Evolutionary conservation across 176 grass and related monocot genomes (phyloP).

Genomic region (Tillandsia leiboldiana): DNA sequence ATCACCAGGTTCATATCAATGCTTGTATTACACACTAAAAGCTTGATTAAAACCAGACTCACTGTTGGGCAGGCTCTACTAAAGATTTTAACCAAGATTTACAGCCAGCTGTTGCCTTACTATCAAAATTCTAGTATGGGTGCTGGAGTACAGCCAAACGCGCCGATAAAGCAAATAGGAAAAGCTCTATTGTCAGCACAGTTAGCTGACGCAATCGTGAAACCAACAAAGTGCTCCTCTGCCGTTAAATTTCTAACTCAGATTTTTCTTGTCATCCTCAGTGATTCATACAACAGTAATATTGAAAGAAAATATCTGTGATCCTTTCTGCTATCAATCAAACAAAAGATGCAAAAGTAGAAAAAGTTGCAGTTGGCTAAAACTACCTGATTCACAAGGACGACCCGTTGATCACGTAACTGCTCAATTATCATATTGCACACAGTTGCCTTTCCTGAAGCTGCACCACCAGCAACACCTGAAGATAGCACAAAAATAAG

Average conservation of each 20-base stretch:
- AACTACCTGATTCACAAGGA: conserved; percentile 71
- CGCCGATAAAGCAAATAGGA: neutral
- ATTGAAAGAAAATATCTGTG: too few relatives aligned
- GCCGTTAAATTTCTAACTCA: neutral
- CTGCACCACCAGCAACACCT: conserved; percentile 81
- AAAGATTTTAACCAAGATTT: neutral
- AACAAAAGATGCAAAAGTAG: neutral
- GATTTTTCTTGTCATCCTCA: too few relatives aligned
- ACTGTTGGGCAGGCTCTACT: neutral
- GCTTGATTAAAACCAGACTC: too few relatives aligned
- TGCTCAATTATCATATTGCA: conserved; percentile 98
- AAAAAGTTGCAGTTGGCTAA: neutral
- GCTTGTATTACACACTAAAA: too few relatives aligned
- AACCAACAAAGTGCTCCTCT: neutral
- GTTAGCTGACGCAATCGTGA: neutral
- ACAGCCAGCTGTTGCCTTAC: neutral
- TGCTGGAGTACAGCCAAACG: too few relatives aligned
- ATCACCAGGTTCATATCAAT: too few relatives aligned
- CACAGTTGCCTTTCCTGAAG: conserved; percentile 77
- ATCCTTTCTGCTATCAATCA: neutral
- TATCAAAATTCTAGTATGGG: neutral
- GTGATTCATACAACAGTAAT: too few relatives aligned
- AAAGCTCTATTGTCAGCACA: neutral
- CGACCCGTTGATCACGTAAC: conserved; percentile 73
- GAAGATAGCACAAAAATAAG: conserved; percentile 8